Evolutionary conservation across 1,284 basidiomycete genomes (phyloP), one percentile per base, ranked within the genome.

Genomic region (Clitocybe nebularis): DNA sequence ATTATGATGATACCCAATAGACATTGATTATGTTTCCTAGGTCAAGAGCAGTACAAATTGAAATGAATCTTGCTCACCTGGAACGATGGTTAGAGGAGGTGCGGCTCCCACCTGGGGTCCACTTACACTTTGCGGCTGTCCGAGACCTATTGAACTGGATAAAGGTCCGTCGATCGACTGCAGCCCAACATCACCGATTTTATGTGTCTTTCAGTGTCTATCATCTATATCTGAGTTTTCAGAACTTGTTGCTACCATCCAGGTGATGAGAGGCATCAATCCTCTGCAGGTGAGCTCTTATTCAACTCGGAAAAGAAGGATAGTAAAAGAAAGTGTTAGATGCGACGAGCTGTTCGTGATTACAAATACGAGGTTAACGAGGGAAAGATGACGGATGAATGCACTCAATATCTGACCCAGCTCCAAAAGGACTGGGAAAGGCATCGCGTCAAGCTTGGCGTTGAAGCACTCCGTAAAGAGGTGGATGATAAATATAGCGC

Each of bases 351-450:
- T 20, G 87, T 94, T 16, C 80, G 85, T 37, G 94, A 98, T 56
- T 99, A 99, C 67, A 86, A 88, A 53, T 98, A 91, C 60, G 94
- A 98, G 67, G 86, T 97, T 38, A 88, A 88, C 57, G 95, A 99
- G 66, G 74, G 79, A 1, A 77, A 78, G 47, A 96, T 99, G 90
- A 87, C 84, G 4, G 92, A 96, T 17, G 95, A 99, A 61, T 98
- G 94, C 57, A 69, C 80, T 36, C 91, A 96, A 66, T 98, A 98
- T 58, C 77, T 99, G 19, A 86, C 82, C 3, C 93, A 97, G 56
- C 69, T 97, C 8, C 93, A 96, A 63, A 90, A 90, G 56, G 94
- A 98, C 59, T 98, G 95, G 95, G 93, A 96, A 64, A 72, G 88
- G 45, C 84, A 89, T 61, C 74, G 90, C 20, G 80, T 94, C 23